These are phyloP conservation scores for Penicillium hordei DNA, from an alignment of 2,329 filamentous ascomycete genomes.

Conservation along the genomic window DNA sequence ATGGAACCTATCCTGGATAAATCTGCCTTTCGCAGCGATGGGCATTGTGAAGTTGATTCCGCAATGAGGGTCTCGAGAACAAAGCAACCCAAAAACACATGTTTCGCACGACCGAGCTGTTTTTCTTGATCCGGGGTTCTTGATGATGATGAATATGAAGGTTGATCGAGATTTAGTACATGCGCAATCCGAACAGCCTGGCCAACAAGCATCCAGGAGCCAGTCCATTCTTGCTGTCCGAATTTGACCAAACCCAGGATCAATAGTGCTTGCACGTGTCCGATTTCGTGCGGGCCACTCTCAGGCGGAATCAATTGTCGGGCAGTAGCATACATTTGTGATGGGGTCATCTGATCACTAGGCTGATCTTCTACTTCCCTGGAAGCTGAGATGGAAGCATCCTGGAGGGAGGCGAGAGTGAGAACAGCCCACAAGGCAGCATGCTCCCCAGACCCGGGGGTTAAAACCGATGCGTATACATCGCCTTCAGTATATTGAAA, in stretches of 20 bases:
- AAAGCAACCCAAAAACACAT: conserved; percentile 54
- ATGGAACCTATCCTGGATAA: conserved; percentile 51
- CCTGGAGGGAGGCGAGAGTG: conserved; percentile 58
- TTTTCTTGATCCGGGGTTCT: conserved; percentile 36
- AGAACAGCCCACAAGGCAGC: conserved; percentile 62
- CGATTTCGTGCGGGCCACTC: conserved; percentile 48
- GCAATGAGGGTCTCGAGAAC: conserved; percentile 55
- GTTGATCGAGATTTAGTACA: conserved; percentile 32
- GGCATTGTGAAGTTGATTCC: conserved; percentile 45
- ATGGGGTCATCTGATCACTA: conserved; percentile 19
- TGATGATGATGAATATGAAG: conserved; percentile 50
- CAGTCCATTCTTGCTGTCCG: conserved; percentile 55
- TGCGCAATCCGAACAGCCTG: conserved; percentile 57
- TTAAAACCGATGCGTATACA: conserved; percentile 25
- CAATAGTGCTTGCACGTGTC: conserved; percentile 58
- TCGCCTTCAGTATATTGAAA: conserved; percentile 35
- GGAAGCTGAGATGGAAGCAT: conserved; percentile 36
- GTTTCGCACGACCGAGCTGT: conserved; percentile 40
- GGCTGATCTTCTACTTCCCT: conserved; percentile 19
- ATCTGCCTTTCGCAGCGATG: conserved; percentile 53
- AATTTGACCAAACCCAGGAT: conserved; percentile 64
- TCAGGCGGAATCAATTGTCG: conserved; percentile 49
- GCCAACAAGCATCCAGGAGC: conserved; percentile 66
- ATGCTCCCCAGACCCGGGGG: conserved; percentile 47
- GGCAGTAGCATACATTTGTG: conserved; percentile 48